Conservation (phyloP, 192 early-diverging fungal genomes). For the Backusella psychrophila region DNA sequence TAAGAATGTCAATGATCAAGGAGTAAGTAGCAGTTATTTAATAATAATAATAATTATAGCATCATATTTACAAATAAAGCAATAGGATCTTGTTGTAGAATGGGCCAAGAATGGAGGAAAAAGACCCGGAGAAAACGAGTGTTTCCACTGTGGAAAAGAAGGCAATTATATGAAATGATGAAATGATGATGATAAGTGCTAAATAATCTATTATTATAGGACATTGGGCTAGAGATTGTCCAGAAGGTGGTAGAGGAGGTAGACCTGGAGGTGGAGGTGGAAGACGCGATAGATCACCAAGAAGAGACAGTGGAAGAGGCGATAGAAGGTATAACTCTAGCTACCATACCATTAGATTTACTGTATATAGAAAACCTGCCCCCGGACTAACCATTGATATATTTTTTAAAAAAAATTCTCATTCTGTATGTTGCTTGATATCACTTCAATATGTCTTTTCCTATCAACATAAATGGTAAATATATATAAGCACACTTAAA, state of each 20-base stretch:
- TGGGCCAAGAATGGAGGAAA: constrained; percentile 57
- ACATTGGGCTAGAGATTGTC: constrained; percentile 51
- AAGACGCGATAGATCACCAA: constrained; percentile 2
- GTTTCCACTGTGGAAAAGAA: constrained; percentile 40
- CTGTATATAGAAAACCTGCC: too few relatives aligned
- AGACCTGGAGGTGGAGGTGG: constrained; percentile 16
- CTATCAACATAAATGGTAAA: too few relatives aligned
- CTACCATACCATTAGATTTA: background rate
- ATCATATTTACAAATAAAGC: background rate
- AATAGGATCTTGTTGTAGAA: constrained; percentile 46
- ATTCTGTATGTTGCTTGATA: background rate
- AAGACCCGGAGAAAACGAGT: constrained; percentile 46
- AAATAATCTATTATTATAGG: constrained; percentile 26
- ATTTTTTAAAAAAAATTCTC: background rate
- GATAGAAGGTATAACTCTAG: constrained; percentile 28
- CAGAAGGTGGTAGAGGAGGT: constrained; percentile 18
- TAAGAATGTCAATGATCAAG: constrained; percentile 36
- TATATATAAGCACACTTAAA: too few relatives aligned
- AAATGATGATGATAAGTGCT: background rate
- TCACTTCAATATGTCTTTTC: too few relatives aligned
- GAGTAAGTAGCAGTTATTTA: constrained; percentile 34
- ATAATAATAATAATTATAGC: background rate
- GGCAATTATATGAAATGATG: background rate
- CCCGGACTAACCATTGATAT: background rate
- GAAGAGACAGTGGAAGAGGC: constrained; percentile 14